A percentile compares a stretch with the other conserved stretches of the same genome.
Evolutionary conservation across 345 rosid species (phyloP).

Genomic region (Gossypium longicalyx): DNA sequence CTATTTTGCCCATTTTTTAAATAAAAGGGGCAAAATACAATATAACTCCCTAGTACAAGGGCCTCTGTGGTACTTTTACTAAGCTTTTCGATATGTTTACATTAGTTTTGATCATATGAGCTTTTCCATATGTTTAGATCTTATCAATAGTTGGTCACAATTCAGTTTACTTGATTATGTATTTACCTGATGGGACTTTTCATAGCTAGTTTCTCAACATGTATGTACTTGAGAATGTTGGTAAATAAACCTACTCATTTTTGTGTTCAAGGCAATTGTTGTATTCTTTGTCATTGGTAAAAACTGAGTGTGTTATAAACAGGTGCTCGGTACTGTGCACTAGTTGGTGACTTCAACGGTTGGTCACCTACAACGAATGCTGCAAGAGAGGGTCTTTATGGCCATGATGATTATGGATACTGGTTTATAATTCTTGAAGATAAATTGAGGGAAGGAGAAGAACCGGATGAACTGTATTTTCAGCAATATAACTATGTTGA

Average conservation of each 20-base stretch:
- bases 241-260: not conserved
- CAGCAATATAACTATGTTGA: conserved; percentile 89
- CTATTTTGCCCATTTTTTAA: too few species aligned
- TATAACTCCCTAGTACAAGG: too few species aligned
- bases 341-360: conserved; percentile 82
- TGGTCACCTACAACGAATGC: conserved; percentile 88
- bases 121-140: not conserved
- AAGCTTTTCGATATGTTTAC: not conserved
- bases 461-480: conserved; percentile 85
- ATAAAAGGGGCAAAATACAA: too few species aligned
- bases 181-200: not conserved
- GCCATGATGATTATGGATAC: conserved; percentile 92
- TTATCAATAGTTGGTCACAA: not conserved
- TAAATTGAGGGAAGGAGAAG: conserved; percentile 76
- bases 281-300: conserved; percentile 13
- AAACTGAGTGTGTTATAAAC: conserved; percentile 16
- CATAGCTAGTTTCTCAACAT: not conserved
- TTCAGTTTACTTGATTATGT: not conserved
- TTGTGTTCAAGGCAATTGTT: not conserved
- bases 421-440: conserved; percentile 94
- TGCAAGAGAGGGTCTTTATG: conserved; percentile 80
- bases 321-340: conserved; percentile 96
- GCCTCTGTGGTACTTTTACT: too few species aligned
- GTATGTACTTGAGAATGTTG: not conserved
- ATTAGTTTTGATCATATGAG: not conserved